phyloP scores from a whole-genome alignment of 768 basidiomycete species.

The Agrocybe praecox region DNA sequence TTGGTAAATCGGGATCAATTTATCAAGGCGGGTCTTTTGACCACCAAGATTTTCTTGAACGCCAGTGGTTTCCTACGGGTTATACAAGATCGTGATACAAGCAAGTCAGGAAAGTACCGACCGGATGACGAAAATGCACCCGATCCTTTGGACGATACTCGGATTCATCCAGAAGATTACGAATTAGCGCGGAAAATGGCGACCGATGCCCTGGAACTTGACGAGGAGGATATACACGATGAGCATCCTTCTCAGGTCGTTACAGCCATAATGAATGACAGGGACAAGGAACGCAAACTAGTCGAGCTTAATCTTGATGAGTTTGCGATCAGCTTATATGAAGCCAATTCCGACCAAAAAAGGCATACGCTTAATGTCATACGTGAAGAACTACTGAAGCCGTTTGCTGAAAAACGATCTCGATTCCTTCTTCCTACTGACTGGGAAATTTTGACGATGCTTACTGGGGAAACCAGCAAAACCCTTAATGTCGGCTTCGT shows the following conservation, averaged over 20 bases:
- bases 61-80: conserved; percentile 92
- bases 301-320: conserved; percentile 93
- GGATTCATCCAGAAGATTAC: conserved; percentile 97
- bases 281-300: conserved; percentile 77
- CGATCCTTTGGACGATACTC: conserved; percentile 93
- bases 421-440: conserved; percentile 64
- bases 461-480: conserved; percentile 85
- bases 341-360: conserved; percentile 83
- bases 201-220: conserved; percentile 94
- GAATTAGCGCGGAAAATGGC: conserved; percentile 99
- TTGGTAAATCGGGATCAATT: conserved; percentile 88
- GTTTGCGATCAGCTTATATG: conserved; percentile 90
- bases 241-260: conserved; percentile 92
- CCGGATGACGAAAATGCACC: conserved; percentile 70
- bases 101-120: conserved; percentile 58
- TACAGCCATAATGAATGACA: conserved; percentile 81
- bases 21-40: conserved; percentile 76
- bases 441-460: conserved; percentile 92
- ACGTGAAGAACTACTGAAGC: conserved; percentile 78
- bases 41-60: conserved; percentile 90
- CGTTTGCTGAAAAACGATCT: conserved; percentile 76
- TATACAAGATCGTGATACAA: conserved; percentile 67
- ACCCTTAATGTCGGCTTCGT: conserved; percentile 82
- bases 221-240: conserved; percentile 94
- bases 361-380: conserved; percentile 90